Base-by-base conservation (phyloP, 139 green algal genomes). In the Chlamydomonas eustigma region DNA sequence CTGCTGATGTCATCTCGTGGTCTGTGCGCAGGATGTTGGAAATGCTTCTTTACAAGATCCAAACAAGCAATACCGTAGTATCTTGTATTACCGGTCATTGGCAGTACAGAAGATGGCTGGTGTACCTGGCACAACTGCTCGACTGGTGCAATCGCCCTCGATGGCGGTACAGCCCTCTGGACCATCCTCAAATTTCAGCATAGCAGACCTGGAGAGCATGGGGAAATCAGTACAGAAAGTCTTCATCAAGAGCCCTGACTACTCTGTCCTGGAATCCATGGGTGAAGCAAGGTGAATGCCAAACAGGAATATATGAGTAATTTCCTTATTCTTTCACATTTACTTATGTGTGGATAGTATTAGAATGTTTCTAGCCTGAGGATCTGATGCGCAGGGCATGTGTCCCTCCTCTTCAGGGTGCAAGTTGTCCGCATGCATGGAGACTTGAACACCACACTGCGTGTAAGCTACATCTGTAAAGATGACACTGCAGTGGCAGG, bases 401-500 rank as follows among this genome's bases (percentile, higher is more conserved):
- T n/a, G n/a, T 22, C n/a, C 58, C 32, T 24, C 25, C 8, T 30
- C 32, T 6, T 58, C 44, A 58, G 44, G 30, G 30, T 64, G 6
- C 12, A 30, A 36, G 38, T 76, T 22, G 22, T 65, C 24, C 37
- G 37, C 24, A 35, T 65, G 37, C 36, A 76, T 38, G 66, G 76
- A 24, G 66, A 80, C 44, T 30, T 76, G 6, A 51, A 38, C 31
- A 18, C 2, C 12, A 34, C 37, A 24, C 25, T 71, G n/a, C 5
- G 24, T 1, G 32, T 80, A 5, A 37, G 39, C 3, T 84, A 71
- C 73, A 36, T 8, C 4, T 77, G 50, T 12, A 28, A 77, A 68
- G 78, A 84, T 28, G 74, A 71, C 12, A 78, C 76, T 25, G 78
- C 78, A 0, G 74, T 84, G 51, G 73, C 78, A 8, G 73, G 73